Evolutionary conservation across 345 rosid genomes (phyloP).

Genomic region (Erucastrum elatum): DNA sequence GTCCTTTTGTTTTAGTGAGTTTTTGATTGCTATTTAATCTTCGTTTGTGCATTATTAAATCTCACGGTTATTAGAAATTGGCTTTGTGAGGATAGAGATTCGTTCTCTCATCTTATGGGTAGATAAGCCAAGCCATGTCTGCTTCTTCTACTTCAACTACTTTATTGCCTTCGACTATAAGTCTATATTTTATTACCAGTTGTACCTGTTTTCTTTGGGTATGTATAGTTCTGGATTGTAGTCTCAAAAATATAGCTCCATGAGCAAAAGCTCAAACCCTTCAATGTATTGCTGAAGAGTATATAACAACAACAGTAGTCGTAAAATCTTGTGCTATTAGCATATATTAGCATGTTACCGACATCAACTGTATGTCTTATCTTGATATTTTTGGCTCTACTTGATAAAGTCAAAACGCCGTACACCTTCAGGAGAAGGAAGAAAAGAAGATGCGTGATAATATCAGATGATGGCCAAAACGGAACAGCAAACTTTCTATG

Average conservation of each 20-base stretch:
- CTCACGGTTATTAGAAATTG: not conserved
- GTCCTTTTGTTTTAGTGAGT: not conserved
- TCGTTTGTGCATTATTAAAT: slow-evolving; percentile 7
- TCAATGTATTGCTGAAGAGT: not conserved
- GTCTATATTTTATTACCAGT: not conserved
- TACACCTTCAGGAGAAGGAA: slow-evolving; percentile 57
- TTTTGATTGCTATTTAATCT: slow-evolving; percentile 3
- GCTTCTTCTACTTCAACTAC: not conserved
- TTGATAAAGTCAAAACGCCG: slow-evolving; percentile 59
- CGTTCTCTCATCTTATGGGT: not conserved
- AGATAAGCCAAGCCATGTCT: not conserved
- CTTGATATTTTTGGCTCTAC: not conserved
- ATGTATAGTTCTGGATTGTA: not conserved
- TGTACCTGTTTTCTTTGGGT: not conserved
- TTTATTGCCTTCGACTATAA: not conserved
- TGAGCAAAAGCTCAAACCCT: not conserved
- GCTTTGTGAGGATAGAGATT: not conserved
- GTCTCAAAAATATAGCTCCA: not conserved
- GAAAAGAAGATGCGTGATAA: slow-evolving; percentile 60
- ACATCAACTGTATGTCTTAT: not conserved
- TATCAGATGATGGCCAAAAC: slow-evolving; percentile 56
- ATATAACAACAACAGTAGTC: not conserved
- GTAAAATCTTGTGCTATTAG: not conserved
- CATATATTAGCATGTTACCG: not conserved
- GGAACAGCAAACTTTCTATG: slow-evolving; percentile 53